Evolutionary conservation across 208 protist species (phyloP), one percentile per base, ranked within the genome.

Genomic region (Trypanosoma theileri): DNA sequence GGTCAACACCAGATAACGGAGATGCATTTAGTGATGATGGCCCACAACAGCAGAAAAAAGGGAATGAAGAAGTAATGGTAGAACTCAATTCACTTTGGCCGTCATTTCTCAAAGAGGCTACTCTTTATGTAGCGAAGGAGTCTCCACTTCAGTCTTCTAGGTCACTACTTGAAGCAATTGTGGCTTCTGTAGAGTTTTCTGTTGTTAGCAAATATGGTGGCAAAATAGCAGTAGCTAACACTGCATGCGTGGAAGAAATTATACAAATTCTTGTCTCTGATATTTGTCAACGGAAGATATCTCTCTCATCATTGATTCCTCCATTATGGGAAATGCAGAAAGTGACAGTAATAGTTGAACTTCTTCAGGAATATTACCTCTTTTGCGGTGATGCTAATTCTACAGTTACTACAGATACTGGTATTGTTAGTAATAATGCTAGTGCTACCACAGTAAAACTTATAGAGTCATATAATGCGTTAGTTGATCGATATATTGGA

Each of bases 361-460:
- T 72, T 45, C 40, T 72, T n/a, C 50, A 72, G 24, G 67, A 71
- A 58, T 71, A 72, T 19, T 24, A 72, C n/a, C 57, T 64, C 13
- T n/a, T 57, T 42, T 21, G 21, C 3, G 12, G 13, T 50, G 52
- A 58, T 51, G 3, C 6, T 21, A 21, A 9, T 9, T 17, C 19
- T 21, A 7, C 28, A 19, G 17, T 24, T 19, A 7, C 9, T 35
- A 28, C 19, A 14, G 19, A 35, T 57, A 26, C 14, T n/a, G n/a
- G 21, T 31, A 31, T 1, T 21, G 9, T 26, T 35, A 35, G 13
- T n/a, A 19, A 3, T 28, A 28, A 12, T 44, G 21, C 22, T 24
- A 9, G 42, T n/a, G 24, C 11, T 19, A 54, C 8, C 52, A 42
- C 44, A 41, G 41, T 50, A 42, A 52, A 52, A 51, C 46, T 72